Evolutionary conservation across 2,329 filamentous ascomycete species (phyloP).

Genomic region (Fusarium odoratissimum): DNA sequence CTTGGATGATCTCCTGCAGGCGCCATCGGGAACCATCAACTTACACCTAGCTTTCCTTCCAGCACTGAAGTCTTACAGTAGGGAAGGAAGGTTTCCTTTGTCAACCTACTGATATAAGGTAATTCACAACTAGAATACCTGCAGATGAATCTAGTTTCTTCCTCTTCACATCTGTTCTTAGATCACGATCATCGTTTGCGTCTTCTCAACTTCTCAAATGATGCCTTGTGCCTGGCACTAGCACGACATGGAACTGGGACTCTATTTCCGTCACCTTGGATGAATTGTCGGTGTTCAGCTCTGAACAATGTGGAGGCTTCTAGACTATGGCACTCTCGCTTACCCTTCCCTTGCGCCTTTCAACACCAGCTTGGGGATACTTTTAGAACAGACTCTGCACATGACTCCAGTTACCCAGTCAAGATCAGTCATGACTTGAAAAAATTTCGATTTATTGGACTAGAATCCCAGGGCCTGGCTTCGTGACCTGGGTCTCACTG

Average conservation of each 20-base stretch:
- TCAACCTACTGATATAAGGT: neutral
- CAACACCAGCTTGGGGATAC: neutral
- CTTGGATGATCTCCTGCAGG: neutral
- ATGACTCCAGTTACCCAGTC: slow-evolving; percentile 39
- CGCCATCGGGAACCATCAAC: neutral
- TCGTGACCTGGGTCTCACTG: slow-evolving; percentile 18
- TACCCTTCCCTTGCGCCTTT: slow-evolving; percentile 13
- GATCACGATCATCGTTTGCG: neutral
- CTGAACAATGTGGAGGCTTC: slow-evolving; percentile 15
- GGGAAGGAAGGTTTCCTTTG: neutral
- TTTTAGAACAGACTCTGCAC: slow-evolving; percentile 28
- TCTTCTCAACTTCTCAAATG: neutral
- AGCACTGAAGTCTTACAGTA: neutral
- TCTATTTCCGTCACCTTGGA: slow-evolving; percentile 43
- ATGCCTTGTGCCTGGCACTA: slow-evolving; percentile 4
- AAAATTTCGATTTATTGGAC: slow-evolving; percentile 16
- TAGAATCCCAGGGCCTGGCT: slow-evolving; percentile 1
- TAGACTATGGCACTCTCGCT: slow-evolving; percentile 16
- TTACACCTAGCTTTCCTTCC: neutral
- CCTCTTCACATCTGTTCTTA: neutral
- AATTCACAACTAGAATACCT: neutral
- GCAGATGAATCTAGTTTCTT: neutral
- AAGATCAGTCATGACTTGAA: slow-evolving; percentile 38
- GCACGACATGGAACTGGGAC: neutral
- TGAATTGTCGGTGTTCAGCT: slow-evolving; percentile 11